Conservation (phyloP, 495 filamentous ascomycete species). For the Cercophora samala region DNA sequence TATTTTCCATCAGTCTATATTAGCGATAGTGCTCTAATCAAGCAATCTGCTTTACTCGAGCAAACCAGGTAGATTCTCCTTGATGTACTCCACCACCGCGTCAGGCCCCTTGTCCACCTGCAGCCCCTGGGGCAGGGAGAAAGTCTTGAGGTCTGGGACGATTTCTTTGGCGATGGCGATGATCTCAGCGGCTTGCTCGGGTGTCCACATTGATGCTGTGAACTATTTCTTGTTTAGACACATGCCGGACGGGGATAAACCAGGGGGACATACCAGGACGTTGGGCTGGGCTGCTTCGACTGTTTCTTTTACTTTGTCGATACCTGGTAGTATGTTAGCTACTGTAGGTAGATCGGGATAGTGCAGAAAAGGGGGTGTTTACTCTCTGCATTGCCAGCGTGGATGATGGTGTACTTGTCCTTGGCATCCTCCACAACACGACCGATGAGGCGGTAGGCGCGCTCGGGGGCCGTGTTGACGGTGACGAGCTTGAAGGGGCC, state of each 20-base stretch:
- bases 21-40: too few relatives aligned
- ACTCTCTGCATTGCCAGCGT: conserved; percentile 59
- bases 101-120: conserved; percentile 63
- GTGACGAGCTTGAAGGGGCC: conserved; percentile 62
- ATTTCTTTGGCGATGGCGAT: conserved; percentile 51
- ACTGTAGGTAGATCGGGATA: too few relatives aligned
- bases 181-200: conserved; percentile 54
- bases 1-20: neutral
- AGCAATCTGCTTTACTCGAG: conserved; percentile 30
- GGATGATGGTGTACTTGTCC: conserved; percentile 57
- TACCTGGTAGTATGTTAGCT: conserved; percentile 17
- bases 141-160: conserved; percentile 48
- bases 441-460: conserved; percentile 60
- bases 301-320: conserved; percentile 28
- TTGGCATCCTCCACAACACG: conserved; percentile 56
- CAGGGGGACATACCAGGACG: conserved; percentile 36
- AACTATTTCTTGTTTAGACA: conserved; percentile 44
- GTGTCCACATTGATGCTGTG: conserved; percentile 67
- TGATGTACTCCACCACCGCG: conserved; percentile 61
- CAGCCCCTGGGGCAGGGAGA: conserved; percentile 61
- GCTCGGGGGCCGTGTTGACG: conserved; percentile 66
- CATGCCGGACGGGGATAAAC: too few relatives aligned
- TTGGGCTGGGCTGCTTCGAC: conserved; percentile 28
- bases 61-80: conserved; percentile 54
- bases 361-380: conserved; percentile 18